Conservation (phyloP, 768 basidiomycete species). For the Omphalotus guepiniiformis region DNA sequence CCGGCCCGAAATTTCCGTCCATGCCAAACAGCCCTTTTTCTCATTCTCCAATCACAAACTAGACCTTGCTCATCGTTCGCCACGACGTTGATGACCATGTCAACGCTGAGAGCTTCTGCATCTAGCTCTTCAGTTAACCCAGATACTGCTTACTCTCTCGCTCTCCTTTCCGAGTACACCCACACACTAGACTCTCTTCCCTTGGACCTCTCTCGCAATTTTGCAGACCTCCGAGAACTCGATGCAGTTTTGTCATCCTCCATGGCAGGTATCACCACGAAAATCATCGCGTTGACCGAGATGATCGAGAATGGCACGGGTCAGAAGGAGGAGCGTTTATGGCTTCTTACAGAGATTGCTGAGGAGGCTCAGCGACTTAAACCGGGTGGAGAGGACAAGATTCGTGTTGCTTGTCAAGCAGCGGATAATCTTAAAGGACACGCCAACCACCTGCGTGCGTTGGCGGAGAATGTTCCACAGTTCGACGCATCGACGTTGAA, state of each 20-base stretch:
- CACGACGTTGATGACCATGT: background rate
- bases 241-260: slow-evolving; percentile 95
- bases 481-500: slow-evolving; percentile 55
- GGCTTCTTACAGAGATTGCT: slow-evolving; percentile 87
- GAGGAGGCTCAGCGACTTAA: slow-evolving; percentile 91
- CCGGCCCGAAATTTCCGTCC: too few relatives aligned
- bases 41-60: background rate
- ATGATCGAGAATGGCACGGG: slow-evolving; percentile 67
- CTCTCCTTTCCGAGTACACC: slow-evolving; percentile 77
- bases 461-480: slow-evolving; percentile 60
- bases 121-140: background rate
- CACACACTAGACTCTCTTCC: slow-evolving; percentile 94
- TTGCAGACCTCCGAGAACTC: slow-evolving; percentile 96
- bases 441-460: slow-evolving; percentile 52
- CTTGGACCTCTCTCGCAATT: slow-evolving; percentile 88
- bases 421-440: slow-evolving; percentile 81
- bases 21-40: too few relatives aligned
- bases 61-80: background rate
- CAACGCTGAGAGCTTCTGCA: background rate
- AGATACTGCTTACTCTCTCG: slow-evolving; percentile 53
- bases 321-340: slow-evolving; percentile 70
- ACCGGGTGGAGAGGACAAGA: slow-evolving; percentile 96
- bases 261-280: slow-evolving; percentile 73
- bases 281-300: slow-evolving; percentile 68
- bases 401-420: slow-evolving; percentile 87